A percentile compares a stretch with the other conserved stretches of the same genome.
Evolutionary conservation across 257 asterid genomes (phyloP).

Genomic region (Thymus mandschuricus): DNA sequence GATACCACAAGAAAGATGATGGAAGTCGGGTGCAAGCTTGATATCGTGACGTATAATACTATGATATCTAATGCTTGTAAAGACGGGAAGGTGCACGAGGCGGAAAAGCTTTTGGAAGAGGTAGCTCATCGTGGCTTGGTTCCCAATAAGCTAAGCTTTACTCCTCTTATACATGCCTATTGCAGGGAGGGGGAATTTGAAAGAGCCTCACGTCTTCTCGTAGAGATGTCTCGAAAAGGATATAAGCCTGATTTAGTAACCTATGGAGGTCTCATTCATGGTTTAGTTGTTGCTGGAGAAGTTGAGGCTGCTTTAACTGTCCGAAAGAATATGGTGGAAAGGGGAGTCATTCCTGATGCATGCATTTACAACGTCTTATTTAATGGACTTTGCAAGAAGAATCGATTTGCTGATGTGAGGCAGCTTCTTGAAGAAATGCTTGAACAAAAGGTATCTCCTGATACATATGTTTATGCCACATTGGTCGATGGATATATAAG

Average conservation of each 20-base stretch:
- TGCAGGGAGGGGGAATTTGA: constrained; percentile 70
- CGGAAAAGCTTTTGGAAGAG: constrained; percentile 65
- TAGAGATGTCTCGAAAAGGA: constrained; percentile 73
- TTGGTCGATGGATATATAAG: constrained; percentile 79
- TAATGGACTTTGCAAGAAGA: constrained; percentile 73
- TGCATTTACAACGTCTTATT: constrained; percentile 82
- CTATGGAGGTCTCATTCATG: constrained; percentile 78
- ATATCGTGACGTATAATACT: constrained; percentile 75
- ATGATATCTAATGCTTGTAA: constrained; percentile 67
- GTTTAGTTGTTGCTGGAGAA: constrained; percentile 75
- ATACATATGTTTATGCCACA: constrained; percentile 73
- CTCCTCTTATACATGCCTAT: constrained; percentile 72
- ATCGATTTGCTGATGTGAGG: constrained; percentile 59
- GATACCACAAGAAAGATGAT: constrained; percentile 55
- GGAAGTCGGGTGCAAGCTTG: constrained; percentile 56
- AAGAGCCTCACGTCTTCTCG: constrained; percentile 63
- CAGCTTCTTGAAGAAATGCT: constrained; percentile 79
- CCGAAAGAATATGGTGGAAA: constrained; percentile 69
- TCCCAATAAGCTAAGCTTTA: constrained; percentile 67
- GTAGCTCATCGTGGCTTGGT: constrained; percentile 44
- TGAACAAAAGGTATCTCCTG: constrained; percentile 59
- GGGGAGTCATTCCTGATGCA: constrained; percentile 71
- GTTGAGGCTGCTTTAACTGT: constrained; percentile 71
- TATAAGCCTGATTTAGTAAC: constrained; percentile 75
- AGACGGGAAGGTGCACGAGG: constrained; percentile 68